Evolutionary conservation across 2,329 filamentous ascomycete genomes (phyloP).

Genomic region (Paracoccidioides lutzii): DNA sequence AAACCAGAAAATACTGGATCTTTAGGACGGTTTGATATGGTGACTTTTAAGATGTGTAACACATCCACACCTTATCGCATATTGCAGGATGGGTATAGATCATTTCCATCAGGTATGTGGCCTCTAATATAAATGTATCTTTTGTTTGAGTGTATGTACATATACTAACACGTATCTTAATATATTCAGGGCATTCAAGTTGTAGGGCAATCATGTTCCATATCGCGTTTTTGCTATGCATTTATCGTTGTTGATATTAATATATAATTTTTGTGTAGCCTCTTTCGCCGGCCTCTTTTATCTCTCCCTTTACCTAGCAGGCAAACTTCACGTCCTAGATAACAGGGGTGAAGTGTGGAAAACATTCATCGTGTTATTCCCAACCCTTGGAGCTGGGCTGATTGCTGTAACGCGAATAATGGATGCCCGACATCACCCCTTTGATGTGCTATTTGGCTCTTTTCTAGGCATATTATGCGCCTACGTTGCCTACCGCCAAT

Average conservation of each 20-base stretch:
- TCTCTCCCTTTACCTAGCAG: conserved; percentile 46
- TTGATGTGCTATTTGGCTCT: conserved; percentile 46
- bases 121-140: too few relatives aligned
- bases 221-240: conserved; percentile 11
- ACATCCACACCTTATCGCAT: conserved; percentile 22
- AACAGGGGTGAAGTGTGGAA: conserved; percentile 50
- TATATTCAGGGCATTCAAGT: conserved; percentile 34
- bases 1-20: conserved; percentile 24
- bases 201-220: conserved; percentile 25
- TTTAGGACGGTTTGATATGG: conserved; percentile 18
- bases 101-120: conserved; percentile 41
- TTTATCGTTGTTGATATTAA: conserved; percentile 9
- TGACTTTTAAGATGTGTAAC: not conserved
- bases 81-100: conserved; percentile 47
- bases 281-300: conserved; percentile 48
- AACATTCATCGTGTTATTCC: conserved; percentile 40
- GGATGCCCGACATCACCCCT: conserved; percentile 49
- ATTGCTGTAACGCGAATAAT: conserved; percentile 47
- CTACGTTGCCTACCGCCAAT: conserved; percentile 44
- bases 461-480: conserved; percentile 41
- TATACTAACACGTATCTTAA: conserved; percentile 9
- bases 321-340: conserved; percentile 47
- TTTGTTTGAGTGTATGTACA: not conserved
- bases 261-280: conserved; percentile 23
- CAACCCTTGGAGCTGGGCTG: conserved; percentile 41